Conservation (phyloP, 257 asterid genomes). For the Solanum piurae region DNA sequence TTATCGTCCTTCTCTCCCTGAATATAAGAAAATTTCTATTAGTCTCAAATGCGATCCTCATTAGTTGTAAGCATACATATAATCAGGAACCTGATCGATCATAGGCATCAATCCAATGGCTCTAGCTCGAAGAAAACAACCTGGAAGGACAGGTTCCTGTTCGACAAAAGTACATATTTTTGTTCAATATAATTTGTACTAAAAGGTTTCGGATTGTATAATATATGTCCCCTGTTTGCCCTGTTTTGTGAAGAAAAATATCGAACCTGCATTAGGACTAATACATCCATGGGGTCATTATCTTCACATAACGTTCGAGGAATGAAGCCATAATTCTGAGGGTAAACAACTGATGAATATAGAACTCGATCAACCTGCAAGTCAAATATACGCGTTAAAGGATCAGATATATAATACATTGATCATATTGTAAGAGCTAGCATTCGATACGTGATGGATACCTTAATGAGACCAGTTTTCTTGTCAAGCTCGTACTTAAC, state of each 20-base stretch:
- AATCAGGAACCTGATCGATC: background rate
- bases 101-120: background rate
- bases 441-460: background rate
- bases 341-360: background rate
- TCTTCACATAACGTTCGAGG: background rate
- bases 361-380: background rate
- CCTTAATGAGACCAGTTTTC: background rate
- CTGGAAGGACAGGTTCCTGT: constrained; percentile 1
- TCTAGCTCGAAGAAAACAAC: background rate
- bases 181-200: background rate
- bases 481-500: constrained; percentile 21
- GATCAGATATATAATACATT: background rate
- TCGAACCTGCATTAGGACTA: background rate
- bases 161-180: background rate
- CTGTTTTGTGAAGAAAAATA: background rate
- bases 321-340: background rate
- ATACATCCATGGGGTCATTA: background rate
- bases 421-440: background rate
- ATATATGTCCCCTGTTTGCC: background rate
- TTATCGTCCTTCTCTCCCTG: background rate
- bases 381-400: background rate
- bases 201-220: background rate
- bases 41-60: background rate
- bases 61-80: background rate
- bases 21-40: too few species aligned